A percentile compares a stretch with the other conserved stretches of the same genome.
Evolutionary conservation across 2,329 filamentous ascomycete genomes (phyloP).

Genomic region (Colletotrichum graminicola): DNA sequence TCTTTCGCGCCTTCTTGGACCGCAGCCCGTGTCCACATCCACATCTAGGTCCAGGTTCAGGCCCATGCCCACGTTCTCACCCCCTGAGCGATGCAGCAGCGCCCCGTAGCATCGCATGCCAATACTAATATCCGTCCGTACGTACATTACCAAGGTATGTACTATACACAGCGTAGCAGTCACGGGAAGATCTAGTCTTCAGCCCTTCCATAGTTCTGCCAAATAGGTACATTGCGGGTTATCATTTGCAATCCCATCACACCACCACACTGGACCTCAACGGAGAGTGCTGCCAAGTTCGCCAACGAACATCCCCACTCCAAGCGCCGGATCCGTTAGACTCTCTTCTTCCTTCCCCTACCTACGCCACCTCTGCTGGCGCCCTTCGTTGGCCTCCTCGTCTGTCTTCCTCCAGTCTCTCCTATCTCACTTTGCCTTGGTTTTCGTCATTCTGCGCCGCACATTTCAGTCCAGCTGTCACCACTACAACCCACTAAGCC

Average conservation of each 20-base stretch:
- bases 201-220: conserved; percentile 12
- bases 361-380: not conserved
- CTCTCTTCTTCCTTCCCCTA: not conserved
- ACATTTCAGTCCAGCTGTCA: conserved; percentile 33
- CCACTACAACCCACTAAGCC: conserved; percentile 14
- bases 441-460: conserved; percentile 3
- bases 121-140: not conserved
- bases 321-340: conserved; percentile 32
- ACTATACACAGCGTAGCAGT: not conserved
- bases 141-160: no score
- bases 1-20: conserved; percentile 7
- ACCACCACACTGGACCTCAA: not conserved
- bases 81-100: conserved; percentile 38
- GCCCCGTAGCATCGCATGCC: conserved; percentile 30
- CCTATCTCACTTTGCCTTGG: not conserved
- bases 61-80: conserved; percentile 13
- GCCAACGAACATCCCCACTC: conserved; percentile 33
- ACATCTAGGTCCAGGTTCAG: not conserved
- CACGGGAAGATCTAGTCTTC: not conserved
- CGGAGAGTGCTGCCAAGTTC: conserved; percentile 10
- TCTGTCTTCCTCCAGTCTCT: conserved; percentile 8
- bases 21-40: not conserved
- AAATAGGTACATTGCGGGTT: not conserved
- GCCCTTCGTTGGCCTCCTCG: not conserved
- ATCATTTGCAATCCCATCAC: not conserved